Conservation (phyloP, 331 rosid species). For the Prunus yedoensis region DNA sequence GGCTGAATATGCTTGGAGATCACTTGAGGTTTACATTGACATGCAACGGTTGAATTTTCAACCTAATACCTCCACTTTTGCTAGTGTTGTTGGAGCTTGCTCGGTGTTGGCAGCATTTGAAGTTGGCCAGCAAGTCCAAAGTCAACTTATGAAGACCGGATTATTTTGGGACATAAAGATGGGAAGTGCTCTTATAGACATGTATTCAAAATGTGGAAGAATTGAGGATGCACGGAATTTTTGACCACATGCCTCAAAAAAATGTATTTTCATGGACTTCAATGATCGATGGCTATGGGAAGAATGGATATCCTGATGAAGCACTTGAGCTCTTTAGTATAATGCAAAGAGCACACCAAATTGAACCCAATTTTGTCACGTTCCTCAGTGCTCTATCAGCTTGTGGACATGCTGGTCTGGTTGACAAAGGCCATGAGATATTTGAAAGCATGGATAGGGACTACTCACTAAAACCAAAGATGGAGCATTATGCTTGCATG, state of each 20-base stretch:
- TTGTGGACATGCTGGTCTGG: slow-evolving; percentile 86
- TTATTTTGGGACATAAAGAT: slow-evolving; percentile 51
- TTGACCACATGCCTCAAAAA: slow-evolving; percentile 60
- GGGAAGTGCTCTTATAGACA: slow-evolving; percentile 81
- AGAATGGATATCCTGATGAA: slow-evolving; percentile 53
- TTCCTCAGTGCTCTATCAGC: slow-evolving; percentile 85
- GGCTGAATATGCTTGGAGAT: slow-evolving; percentile 49
- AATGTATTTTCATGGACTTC: slow-evolving; percentile 95
- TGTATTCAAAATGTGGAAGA: slow-evolving; percentile 84
- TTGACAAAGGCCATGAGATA: slow-evolving; percentile 65
- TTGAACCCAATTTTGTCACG: slow-evolving; percentile 69
- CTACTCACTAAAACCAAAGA: slow-evolving; percentile 58
- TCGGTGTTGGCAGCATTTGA: slow-evolving; percentile 62
- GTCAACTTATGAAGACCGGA: slow-evolving; percentile 67
- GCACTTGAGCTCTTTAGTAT: slow-evolving; percentile 61
- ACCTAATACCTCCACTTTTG: slow-evolving; percentile 87
- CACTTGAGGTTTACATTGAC: slow-evolving; percentile 68
- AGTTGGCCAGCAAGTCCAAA: slow-evolving; percentile 68
- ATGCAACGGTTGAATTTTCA: slow-evolving; percentile 65
- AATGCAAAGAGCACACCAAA: slow-evolving; percentile 42
- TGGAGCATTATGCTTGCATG: slow-evolving; percentile 95
- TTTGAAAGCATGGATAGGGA: slow-evolving; percentile 67
- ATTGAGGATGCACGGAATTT: slow-evolving; percentile 60
- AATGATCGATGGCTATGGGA: slow-evolving; percentile 89
- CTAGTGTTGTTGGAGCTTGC: slow-evolving; percentile 85